Evolutionary conservation across 225 moss, liverwort and hornwort species (phyloP).

Genomic region (Asterella californica): DNA sequence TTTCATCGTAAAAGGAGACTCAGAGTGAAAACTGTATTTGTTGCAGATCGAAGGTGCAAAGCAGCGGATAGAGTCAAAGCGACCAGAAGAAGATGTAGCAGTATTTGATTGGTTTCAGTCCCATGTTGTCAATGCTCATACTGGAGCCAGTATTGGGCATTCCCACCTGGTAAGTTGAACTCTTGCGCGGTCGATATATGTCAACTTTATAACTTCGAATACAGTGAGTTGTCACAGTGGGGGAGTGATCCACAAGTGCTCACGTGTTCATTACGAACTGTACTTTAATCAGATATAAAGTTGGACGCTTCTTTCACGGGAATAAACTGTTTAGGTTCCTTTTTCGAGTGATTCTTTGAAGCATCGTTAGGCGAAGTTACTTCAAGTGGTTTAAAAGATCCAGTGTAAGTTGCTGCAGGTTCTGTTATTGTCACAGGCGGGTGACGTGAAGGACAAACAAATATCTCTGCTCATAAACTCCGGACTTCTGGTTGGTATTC

Average conservation of each 20-base stretch:
- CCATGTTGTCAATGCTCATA: slow-evolving; percentile 60
- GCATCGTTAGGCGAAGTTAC: neutral
- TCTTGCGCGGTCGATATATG: neutral
- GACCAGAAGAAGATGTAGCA: slow-evolving; percentile 50
- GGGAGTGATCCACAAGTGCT: too few relatives aligned
- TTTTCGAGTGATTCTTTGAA: neutral
- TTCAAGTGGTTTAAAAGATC: neutral
- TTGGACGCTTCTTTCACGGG: neutral
- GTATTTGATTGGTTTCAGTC: slow-evolving; percentile 87
- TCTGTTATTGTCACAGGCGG: slow-evolving; percentile 58
- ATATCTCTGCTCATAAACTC: slow-evolving; percentile 87
- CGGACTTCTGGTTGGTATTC: slow-evolving; percentile 61
- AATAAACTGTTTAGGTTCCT: neutral
- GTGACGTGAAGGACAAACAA: slow-evolving; percentile 65
- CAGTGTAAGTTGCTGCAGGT: slow-evolving; percentile 25
- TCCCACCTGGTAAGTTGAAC: slow-evolving; percentile 48
- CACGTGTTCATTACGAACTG: too few relatives aligned
- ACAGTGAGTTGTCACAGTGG: too few relatives aligned
- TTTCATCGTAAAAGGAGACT: too few relatives aligned
- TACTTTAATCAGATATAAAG: neutral
- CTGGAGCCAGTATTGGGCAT: slow-evolving; percentile 70
- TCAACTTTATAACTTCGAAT: neutral
- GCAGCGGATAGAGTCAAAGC: slow-evolving; percentile 52
- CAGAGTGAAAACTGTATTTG: too few relatives aligned
- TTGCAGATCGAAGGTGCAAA: slow-evolving; percentile 66